Conservation (phyloP, 1,284 basidiomycete species). For the Pseudomicrostroma phylloplanum region DNA sequence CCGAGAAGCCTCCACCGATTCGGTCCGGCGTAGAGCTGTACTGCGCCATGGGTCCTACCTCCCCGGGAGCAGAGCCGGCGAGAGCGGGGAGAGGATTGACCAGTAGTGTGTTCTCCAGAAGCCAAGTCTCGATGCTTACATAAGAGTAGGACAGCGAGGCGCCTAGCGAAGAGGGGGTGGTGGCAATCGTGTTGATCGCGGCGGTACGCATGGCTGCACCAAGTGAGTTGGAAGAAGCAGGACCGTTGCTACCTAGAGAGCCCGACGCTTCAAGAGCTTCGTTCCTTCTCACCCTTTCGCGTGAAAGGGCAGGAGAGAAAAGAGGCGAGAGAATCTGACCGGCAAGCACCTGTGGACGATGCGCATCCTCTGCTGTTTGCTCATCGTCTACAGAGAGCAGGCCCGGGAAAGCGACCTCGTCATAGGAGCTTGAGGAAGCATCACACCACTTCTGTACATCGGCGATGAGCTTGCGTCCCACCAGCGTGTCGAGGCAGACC, state of each 20-base stretch:
- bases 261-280: neutral
- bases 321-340: slow-evolving; percentile 2
- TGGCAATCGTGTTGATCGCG: neutral
- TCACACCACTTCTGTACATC: slow-evolving; percentile 5
- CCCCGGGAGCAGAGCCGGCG: neutral
- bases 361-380: neutral
- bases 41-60: neutral
- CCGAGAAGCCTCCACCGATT: slow-evolving; percentile 1
- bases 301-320: neutral
- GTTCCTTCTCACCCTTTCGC: neutral
- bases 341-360: neutral
- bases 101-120: neutral
- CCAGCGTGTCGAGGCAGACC: neutral
- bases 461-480: neutral
- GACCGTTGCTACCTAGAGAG: neutral
- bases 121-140: neutral
- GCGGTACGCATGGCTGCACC: slow-evolving; percentile 5
- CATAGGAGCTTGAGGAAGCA: neutral
- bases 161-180: neutral
- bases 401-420: neutral
- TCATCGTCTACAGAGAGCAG: neutral
- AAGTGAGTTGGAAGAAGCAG: neutral
- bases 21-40: neutral
- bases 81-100: slow-evolving; percentile 3
- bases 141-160: neutral